These are phyloP conservation scores for Neurospora sp. DNA, from an alignment of 2,329 filamentous ascomycete genomes.

Conservation along the genomic window DNA sequence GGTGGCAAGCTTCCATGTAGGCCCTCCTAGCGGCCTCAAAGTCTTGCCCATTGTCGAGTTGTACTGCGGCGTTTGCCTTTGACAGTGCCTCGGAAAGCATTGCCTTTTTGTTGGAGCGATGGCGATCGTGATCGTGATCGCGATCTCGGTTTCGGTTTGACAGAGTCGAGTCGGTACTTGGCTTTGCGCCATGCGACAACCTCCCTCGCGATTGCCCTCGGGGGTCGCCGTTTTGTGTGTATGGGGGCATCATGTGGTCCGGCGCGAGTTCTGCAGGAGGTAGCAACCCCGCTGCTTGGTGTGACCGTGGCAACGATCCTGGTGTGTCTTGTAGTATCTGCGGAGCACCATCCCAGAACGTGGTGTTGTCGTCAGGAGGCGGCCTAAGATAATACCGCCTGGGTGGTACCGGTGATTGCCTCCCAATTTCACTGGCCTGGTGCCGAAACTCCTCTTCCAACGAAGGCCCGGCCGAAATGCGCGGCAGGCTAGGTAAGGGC, in stretches of 20 bases:
- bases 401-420: constrained; percentile 3
- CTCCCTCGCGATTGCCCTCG: constrained; percentile 30
- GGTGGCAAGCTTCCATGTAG: constrained; percentile 80
- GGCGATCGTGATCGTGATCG: neutral
- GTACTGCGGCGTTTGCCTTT: constrained; percentile 90
- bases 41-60: constrained; percentile 93
- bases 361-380: neutral
- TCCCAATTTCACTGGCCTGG: constrained; percentile 12
- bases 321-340: constrained; percentile 10
- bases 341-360: constrained; percentile 19
- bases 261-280: constrained; percentile 13
- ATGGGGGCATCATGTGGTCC: constrained; percentile 21
- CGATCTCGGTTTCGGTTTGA: constrained; percentile 7
- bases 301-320: constrained; percentile 12
- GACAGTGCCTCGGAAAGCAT: constrained; percentile 95
- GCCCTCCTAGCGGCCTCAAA: constrained; percentile 84
- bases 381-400: neutral
- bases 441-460: constrained; percentile 26
- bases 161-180: constrained; percentile 27
- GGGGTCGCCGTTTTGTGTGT: constrained; percentile 23
- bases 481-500: constrained; percentile 29
- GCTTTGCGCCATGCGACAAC: constrained; percentile 35
- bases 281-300: constrained; percentile 9
- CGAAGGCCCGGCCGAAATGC: constrained; percentile 31
- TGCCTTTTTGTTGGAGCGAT: constrained; percentile 48